These are phyloP conservation scores for Alliaria petiolata DNA, from an alignment of 345 rosid genomes.

Conservation along the genomic window DNA sequence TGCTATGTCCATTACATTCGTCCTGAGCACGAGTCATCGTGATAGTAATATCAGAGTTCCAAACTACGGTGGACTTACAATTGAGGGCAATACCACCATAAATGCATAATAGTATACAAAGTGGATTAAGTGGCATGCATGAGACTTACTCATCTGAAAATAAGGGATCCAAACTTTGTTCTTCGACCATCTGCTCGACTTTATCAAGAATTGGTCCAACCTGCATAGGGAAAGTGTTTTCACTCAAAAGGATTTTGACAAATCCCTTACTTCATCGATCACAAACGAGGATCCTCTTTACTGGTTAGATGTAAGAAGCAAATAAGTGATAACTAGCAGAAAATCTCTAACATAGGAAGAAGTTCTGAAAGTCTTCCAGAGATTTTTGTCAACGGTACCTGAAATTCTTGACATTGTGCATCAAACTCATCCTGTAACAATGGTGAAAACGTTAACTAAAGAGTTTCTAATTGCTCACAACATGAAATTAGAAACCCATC, in stretches of 20 bases:
- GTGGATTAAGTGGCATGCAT: neutral
- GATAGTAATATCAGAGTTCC: neutral
- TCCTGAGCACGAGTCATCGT: constrained; percentile 45
- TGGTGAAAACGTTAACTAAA: neutral
- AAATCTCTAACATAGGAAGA: neutral
- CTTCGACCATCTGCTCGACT: constrained; percentile 72
- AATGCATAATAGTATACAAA: neutral
- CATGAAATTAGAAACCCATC: neutral
- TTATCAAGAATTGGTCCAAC: constrained; percentile 63
- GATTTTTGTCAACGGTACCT: constrained; percentile 54
- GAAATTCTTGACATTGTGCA: constrained; percentile 47
- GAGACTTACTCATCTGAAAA: constrained; percentile 59
- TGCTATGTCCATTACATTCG: constrained; percentile 50
- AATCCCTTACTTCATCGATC: neutral
- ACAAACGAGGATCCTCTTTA: neutral
- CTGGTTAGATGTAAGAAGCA: neutral
- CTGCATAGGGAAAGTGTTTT: constrained; percentile 31
- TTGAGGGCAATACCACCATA: neutral
- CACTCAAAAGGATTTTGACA: neutral
- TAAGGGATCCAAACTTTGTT: constrained; percentile 64
- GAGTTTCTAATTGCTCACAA: neutral
- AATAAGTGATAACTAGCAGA: neutral
- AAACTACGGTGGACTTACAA: neutral
- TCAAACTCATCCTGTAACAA: constrained; percentile 63
- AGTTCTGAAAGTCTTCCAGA: neutral